Evolutionary conservation across 169 alveolate genomes (phyloP), one percentile per base, ranked within the genome.

Genomic region (Plasmodium knowlesi): DNA sequence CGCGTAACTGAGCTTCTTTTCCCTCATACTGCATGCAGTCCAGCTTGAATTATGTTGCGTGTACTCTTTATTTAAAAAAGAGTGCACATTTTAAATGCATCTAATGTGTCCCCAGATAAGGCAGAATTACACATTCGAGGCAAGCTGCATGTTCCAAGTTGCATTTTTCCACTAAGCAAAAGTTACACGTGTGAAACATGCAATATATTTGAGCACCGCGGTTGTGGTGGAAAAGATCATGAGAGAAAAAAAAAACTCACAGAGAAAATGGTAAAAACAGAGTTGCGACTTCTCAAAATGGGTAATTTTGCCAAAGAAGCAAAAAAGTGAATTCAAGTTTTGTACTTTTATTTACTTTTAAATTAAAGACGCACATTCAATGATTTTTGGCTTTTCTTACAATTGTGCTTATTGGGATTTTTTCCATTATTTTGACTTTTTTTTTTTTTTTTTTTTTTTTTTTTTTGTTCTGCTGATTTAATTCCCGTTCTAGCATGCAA

Each of bases 401-500:
- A 67, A 50, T 41, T 50, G 78, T 30, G 73, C 14, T 28, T 61
- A 57, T 82, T 81, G 19, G 28, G 54, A 19, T 16, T 39, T 80
- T 41, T 41, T 19, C 73, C 25, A 50, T 4, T 12, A 50, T 50
- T 50, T 50, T 50, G 19, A 9, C 30, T 50, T 54, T 57, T 83
- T 70, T 67, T 71, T 70, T 83, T 83, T 83, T 83, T 83, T 19
- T 14, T n/a, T 16, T 70, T 50, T 54, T 57, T 83, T 70, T 67
- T 71, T 70, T 83, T 83, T 83, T 83, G 70, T 19, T 71, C 19
- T 25, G 83, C 9, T 43, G n/a, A 12, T 54, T 70, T 83, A 41
- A n/a, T 53, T n/a, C 73, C 53, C 43, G 50, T 6, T 32, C 73
- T 39, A 8, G 92, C 92, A 83, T 83, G 92, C 92, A 54, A 71